Base-by-base conservation (phyloP, 441 rosid genomes). In the Brassica hybrid region DNA sequence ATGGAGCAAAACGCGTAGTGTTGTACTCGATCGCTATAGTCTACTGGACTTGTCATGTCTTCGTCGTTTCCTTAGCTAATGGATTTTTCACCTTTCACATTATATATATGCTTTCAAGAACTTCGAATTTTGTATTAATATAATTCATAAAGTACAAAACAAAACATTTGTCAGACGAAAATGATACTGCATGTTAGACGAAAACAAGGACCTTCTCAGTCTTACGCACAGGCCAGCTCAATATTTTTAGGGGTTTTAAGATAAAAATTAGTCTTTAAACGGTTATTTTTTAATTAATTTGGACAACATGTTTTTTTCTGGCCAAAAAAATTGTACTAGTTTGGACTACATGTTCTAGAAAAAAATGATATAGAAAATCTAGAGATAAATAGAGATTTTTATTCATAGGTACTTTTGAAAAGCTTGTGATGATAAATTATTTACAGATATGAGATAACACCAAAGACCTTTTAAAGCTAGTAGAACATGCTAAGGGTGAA, bases 1-100 rank as follows among this genome's bases (percentile, higher is more conserved):
- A 75, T 75, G 79, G 64, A 70, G 64, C 45, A 69, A 60, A 74
- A 74, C 82, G 82, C 76, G 82, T 79, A 64, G 38, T 75, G 72
- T 69, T 52, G 36, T 62, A 75, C 69, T 59, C 21, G 59, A 2
- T 16, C 68, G 41, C 70, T 62, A 34, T 54, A 61, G 19, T 38
- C 58, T 65, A 79, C 76, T 74, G 13, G 76, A 79, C 79, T 30
- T 71, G 76, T 71, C 75, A 43, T 70, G 69, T 79, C 72, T 57
- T 69, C 59, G 17, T 69, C 67, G 62, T 79, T 56, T 70, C 73
- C 69, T 59, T 65, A 48, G 12, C 41, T 5, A 73, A 58, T 65
- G 5, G 41, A 74, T 68, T 71, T 65, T 62, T 73, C 41, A 56
- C 54, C 62, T 79, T 67, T 73, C 82, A 75, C 79, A 79, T 79